Base-by-base conservation (phyloP, 352 stramenopile species). In the Elongisporangium anandrum region DNA sequence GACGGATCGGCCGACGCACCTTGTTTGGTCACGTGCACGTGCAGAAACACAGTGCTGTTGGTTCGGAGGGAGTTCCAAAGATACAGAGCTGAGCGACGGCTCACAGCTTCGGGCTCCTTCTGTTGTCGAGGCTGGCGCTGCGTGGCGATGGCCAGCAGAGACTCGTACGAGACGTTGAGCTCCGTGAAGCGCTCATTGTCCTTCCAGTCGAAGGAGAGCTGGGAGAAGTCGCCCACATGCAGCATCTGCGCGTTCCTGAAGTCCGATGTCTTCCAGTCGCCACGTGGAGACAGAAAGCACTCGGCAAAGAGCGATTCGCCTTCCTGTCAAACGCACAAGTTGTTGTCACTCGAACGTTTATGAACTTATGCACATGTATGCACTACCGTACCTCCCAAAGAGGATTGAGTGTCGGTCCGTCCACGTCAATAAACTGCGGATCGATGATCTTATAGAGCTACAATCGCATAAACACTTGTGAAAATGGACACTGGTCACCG, bases 391-490 rank as follows among this genome's bases (percentile, higher is more conserved):
- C 74, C 19, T 66, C 60, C 82, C 83, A 92, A 12, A 90, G 61
- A 24, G 80, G 79, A 57, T 89, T 75, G 15, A 92, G 60, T 4
- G 77, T 90, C 54, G 60, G 69, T 2, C 72, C 77, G 22, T 64
- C 45, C 1, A 64, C 68, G 52, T 84, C 54, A 2, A 64, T 61
- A 64, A 90, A 92, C 6, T 65, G 69, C 51, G 83, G 83, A 49
- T 87, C 83, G 69, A 90, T 88, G 68, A 92, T 90, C 56, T 60
- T 57, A 65, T 85, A 88, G 55, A 92, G 65, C 82, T 92, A 56
- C 19, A 38, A 61, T 0, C 51, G 55, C 57, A 50, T 54, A 56
- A 16, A 59, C 2, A 52, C 17, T 7, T 4, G 47, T 56, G 13
- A 53, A 24, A 2, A 50, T 17, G 47, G 54, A 24, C 8, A 45